phyloP scores from a whole-genome alignment of 2,329 filamentous ascomycete genomes.

The Coniochaeta ligniaria region DNA sequence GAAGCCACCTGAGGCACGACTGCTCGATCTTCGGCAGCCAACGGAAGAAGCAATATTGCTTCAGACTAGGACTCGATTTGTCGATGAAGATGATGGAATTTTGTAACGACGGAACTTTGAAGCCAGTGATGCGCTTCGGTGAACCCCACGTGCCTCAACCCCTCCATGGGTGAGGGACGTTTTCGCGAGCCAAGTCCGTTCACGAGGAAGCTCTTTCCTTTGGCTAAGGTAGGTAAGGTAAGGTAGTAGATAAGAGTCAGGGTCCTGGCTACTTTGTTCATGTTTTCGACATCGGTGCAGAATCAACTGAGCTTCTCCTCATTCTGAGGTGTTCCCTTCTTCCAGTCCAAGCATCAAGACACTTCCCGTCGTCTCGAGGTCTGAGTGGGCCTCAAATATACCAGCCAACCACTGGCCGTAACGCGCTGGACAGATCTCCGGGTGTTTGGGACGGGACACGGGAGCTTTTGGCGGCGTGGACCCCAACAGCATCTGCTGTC shows the following conservation, averaged over 20 bases:
- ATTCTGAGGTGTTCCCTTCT: neutral
- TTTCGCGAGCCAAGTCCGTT: neutral
- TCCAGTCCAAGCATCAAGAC: neutral
- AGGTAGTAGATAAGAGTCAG: too few relatives aligned
- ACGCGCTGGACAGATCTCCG: neutral
- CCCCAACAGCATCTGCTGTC: neutral
- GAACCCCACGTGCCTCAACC: neutral
- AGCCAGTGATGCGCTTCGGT: neutral
- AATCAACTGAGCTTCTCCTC: too few relatives aligned
- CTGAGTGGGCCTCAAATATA: neutral
- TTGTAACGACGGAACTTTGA: neutral
- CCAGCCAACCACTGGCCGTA: neutral
- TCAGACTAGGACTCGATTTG: too few relatives aligned
- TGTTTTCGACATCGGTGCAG: too few relatives aligned
- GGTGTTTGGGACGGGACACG: neutral
- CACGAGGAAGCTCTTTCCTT: neutral
- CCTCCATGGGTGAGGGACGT: neutral
- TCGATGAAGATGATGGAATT: too few relatives aligned
- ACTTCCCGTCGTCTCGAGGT: neutral
- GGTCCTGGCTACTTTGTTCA: too few relatives aligned
- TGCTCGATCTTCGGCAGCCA: neutral
- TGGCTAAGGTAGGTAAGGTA: too few relatives aligned
- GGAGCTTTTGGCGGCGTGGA: neutral
- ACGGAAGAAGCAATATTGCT: neutral
- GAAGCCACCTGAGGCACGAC: neutral